Base-by-base conservation (phyloP, 129 eudicot species). In the Artemisia tridentata region DNA sequence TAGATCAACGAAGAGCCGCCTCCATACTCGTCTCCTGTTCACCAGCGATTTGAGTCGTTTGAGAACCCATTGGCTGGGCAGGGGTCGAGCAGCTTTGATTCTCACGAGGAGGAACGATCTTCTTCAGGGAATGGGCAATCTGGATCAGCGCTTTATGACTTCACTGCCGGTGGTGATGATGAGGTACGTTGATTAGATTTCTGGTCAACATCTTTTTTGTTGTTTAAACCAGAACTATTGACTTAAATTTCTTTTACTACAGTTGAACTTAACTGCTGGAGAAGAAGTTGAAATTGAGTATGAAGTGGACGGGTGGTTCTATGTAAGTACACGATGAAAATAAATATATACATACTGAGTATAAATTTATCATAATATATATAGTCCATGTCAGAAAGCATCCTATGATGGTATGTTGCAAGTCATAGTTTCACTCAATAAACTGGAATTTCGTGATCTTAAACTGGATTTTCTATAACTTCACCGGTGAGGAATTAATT, bases 271-370 rank as follows among this genome's bases (percentile, higher is more conserved):
- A 29, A 87, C 96, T 38, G 90, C 98, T 57, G 98, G 98, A 23
- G 98, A 92, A 74, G 98, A 86, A 60, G 83, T 93, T 11, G 96
- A 89, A 68, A 93, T 93, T 68, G 98, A 93, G 63, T 79, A 93
- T 27, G 98, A 93, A 85, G 98, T 93, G 38, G 98, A 93, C 84
- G 98, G 98, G 80, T 93, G 96, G 98, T 93, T 81, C 83, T 87
- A 85, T 84, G 98, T 89, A 87, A 93, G 98, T 85, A 78, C 60
- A 74, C 68, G 46, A 53, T 19, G 25, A 54, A 7, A 12, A 16
- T 50, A 7, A 49, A 68, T 52, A 17, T 21, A 19, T 45, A 16
- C 19, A 65, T 31, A 58, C 17, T 14, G 5, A 21, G 54, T 15
- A 71, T 67, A 14, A 25, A 27, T 4, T 47, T 17, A 43, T 38